Evolutionary conservation across 257 asterid species (phyloP).

Genomic region (Haberlea rhodopensis): DNA sequence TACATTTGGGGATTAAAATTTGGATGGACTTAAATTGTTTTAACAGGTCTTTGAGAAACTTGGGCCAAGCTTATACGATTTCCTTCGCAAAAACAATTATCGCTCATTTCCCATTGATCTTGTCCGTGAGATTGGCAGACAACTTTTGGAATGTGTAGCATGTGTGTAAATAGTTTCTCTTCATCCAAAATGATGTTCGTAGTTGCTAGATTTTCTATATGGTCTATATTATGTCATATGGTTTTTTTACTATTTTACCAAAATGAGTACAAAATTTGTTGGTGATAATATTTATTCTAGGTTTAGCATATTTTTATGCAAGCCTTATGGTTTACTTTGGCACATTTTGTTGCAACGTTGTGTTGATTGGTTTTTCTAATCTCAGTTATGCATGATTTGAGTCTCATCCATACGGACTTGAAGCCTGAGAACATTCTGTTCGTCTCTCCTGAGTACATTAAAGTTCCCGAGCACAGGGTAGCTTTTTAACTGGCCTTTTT

Average conservation of each 20-base stretch:
- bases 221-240: not conserved
- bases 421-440: conserved; percentile 96
- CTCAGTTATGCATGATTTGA: conserved; percentile 95
- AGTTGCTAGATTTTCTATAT: not conserved
- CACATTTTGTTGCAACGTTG: conserved; percentile 8
- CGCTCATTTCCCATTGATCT: conserved; percentile 98
- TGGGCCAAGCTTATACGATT: conserved; percentile 99
- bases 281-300: not conserved
- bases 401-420: conserved; percentile 84
- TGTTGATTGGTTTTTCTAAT: conserved; percentile 30
- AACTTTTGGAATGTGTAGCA: conserved; percentile 98
- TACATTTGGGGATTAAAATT: conserved; percentile 59
- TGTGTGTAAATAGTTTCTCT: conserved; percentile 87
- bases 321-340: not conserved
- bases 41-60: conserved; percentile 99
- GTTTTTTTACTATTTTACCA: not conserved
- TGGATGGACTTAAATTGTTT: conserved; percentile 74
- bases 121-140: conserved; percentile 99
- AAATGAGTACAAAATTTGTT: not conserved
- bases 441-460: conserved; percentile 67
- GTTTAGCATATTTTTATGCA: not conserved
- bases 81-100: conserved; percentile 98
- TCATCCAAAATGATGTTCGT: conserved; percentile 13
- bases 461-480: conserved; percentile 89
- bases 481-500: conserved; percentile 9